A percentile compares a stretch with the other conserved stretches of the same genome.
Conservation (phyloP, 805 yeast genomes). For the Pichia occidentalis region DNA sequence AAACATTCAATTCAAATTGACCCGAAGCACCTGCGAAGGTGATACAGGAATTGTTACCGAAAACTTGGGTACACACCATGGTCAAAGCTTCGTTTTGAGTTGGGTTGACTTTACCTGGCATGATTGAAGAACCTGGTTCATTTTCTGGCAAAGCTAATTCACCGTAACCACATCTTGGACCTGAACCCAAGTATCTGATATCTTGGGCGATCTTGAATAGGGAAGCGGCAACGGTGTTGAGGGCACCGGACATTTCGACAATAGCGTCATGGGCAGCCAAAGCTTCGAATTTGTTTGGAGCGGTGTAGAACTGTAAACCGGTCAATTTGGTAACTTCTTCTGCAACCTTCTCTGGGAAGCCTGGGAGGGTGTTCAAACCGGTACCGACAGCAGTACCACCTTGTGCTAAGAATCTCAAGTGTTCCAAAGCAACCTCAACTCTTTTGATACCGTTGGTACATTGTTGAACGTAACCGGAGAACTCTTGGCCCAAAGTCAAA, state of each 20-base stretch:
- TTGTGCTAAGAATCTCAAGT: conserved; percentile 82
- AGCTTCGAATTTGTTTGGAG: conserved; percentile 98
- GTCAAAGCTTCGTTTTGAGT: conserved; percentile 98
- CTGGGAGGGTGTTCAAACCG: conserved; percentile 89
- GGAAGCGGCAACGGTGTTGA: conserved; percentile 90
- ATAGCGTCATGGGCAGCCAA: conserved; percentile 98
- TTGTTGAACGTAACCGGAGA: conserved; percentile 94
- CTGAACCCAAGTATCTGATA: conserved; percentile 96
- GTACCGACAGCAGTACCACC: conserved; percentile 99
- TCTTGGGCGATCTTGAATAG: conserved; percentile 96
- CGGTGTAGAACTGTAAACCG: conserved; percentile 84
- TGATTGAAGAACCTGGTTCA: conserved; percentile 98
- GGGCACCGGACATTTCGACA: conserved; percentile 95
- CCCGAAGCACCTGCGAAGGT: conserved; percentile 98
- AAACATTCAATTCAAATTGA: conserved; percentile 96
- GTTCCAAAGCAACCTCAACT: conserved; percentile 69
- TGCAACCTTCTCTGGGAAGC: conserved; percentile 85
- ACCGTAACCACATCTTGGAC: conserved; percentile 99
- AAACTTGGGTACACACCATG: conserved; percentile 96
- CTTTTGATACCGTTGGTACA: conserved; percentile 84
- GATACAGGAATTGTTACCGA: conserved; percentile 93
- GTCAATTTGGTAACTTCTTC: conserved; percentile 78
- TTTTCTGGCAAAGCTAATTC: conserved; percentile 93
- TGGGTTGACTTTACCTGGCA: conserved; percentile 99
- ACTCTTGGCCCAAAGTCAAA: conserved; percentile 95